phyloP scores from a whole-genome alignment of 371 early-diverging fungal genomes.

The Syncephalastrum contaminatum region DNA sequence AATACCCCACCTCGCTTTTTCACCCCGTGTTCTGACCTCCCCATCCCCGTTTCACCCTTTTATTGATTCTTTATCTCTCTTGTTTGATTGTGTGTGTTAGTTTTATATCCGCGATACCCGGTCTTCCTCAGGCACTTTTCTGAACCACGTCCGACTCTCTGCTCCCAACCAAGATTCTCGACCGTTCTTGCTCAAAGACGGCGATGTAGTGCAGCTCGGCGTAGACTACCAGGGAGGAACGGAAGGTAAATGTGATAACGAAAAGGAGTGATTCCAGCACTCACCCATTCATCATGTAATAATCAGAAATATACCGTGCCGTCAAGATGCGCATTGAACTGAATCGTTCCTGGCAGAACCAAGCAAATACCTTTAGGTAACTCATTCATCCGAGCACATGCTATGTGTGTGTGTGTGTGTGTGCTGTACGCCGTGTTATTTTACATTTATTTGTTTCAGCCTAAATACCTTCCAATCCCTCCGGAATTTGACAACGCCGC shows the following conservation, averaged over 20 bases:
- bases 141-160: slow-evolving; percentile 79
- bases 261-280: not conserved
- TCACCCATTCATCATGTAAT: not conserved
- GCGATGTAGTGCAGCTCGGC: slow-evolving; percentile 82
- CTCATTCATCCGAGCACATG: not conserved
- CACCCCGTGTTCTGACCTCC: too few relatives aligned
- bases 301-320: slow-evolving; percentile 24
- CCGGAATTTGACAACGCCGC: slow-evolving; percentile 35
- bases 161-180: slow-evolving; percentile 74
- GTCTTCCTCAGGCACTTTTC: slow-evolving; percentile 88
- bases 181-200: slow-evolving; percentile 71
- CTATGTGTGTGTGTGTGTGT: not conserved
- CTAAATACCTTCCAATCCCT: slow-evolving; percentile 36
- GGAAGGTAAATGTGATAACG: slow-evolving; percentile 57
- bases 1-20: too few relatives aligned
- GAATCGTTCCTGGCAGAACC: slow-evolving; percentile 18
- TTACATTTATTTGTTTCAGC: slow-evolving; percentile 18
- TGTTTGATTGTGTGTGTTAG: slow-evolving; percentile 23
- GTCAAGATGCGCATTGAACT: slow-evolving; percentile 29
- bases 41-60: slow-evolving; percentile 3
- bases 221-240: slow-evolving; percentile 84
- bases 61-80: not conserved
- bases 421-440: not conserved
- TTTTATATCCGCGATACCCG: slow-evolving; percentile 81
- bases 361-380: slow-evolving; percentile 26